These are phyloP conservation scores for Trichomonascus vanleenenianus DNA, from an alignment of 805 yeast genomes.

Conservation along the genomic window DNA sequence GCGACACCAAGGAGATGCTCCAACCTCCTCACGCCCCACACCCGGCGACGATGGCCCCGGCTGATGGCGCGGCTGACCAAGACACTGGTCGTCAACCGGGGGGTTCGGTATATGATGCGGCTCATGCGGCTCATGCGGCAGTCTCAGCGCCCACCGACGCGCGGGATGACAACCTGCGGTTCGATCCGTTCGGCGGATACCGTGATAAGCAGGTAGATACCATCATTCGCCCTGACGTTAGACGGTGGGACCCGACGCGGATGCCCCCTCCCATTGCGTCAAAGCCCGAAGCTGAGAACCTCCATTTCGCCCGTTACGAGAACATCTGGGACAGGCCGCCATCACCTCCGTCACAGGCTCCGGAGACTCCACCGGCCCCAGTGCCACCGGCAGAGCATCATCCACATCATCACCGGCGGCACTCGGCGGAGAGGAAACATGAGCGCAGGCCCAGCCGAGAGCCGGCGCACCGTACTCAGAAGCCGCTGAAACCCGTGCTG, in stretches of 20 bases:
- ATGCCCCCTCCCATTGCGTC: constrained; percentile 21
- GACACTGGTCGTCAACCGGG: neutral
- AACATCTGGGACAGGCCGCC: constrained; percentile 13
- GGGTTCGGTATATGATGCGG: no score
- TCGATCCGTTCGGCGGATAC: constrained; percentile 5
- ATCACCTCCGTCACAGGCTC: neutral
- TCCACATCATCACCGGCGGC: neutral
- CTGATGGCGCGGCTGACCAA: neutral
- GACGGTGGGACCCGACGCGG: constrained; percentile 23
- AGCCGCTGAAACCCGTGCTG: no score
- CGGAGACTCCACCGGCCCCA: neutral
- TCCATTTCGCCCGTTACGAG: constrained; percentile 11
- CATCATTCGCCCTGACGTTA: constrained; percentile 13
- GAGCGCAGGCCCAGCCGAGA: neutral
- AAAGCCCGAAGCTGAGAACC: constrained; percentile 19
- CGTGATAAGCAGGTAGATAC: neutral
- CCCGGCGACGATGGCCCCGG: neutral
- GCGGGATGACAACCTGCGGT: neutral
- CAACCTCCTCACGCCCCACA: neutral
- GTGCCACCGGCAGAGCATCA: no score
- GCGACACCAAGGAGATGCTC: neutral
- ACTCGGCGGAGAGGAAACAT: neutral
- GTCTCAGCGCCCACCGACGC: no score
- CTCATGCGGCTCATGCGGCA: no score
- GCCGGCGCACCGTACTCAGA: neutral